Evolutionary conservation across 345 rosid genomes (phyloP), one percentile per base, ranked within the genome.

Genomic region (Bretschneidera sinensis): DNA sequence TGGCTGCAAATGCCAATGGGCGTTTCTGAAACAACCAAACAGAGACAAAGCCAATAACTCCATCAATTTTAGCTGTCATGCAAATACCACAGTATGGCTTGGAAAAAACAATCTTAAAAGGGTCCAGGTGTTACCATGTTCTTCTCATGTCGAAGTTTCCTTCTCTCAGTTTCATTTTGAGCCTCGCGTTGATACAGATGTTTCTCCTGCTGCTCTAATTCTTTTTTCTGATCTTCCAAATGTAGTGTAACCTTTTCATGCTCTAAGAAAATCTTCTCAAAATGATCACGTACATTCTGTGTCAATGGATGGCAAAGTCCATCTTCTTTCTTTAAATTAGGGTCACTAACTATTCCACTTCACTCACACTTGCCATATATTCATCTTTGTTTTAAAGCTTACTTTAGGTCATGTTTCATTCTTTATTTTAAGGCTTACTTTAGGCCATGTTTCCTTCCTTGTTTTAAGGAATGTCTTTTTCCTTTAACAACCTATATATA

Each of bases 111-210:
- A 6, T 22, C 49, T 43, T 48, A 22, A 51, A 49, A 61, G 17
- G 21, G 17, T 50, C 45, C 17, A n/a, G 20, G 8, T 52, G 33
- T 62, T 73, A 85, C 95, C 87, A 73, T 76, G 63, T 70, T 63
- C 75, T 69, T 81, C 17, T 69, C 79, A 11, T 34, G 65, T 51
- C 67, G 57, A 54, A 83, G 70, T 63, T 66, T 79, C 43, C 55
- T 66, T 55, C 74, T 78, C 78, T 76, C 76, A 48, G 61, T 63
- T 66, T 85, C 90, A 74, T 81, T 76, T 21, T 62, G 69, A 25
- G 75, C 73, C 62, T 79, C 81, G 8, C 78, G 80, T 50, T 39
- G 64, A 53, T 70, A 73, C 31, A 87, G 60, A 1, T 76, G 64
- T 51, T 73, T 76, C 65, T 81, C 92, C 1, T 20, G 78, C 62